Evolutionary conservation across 192 early-diverging fungal species (phyloP).

Genomic region (Dimargaris verticillata): DNA sequence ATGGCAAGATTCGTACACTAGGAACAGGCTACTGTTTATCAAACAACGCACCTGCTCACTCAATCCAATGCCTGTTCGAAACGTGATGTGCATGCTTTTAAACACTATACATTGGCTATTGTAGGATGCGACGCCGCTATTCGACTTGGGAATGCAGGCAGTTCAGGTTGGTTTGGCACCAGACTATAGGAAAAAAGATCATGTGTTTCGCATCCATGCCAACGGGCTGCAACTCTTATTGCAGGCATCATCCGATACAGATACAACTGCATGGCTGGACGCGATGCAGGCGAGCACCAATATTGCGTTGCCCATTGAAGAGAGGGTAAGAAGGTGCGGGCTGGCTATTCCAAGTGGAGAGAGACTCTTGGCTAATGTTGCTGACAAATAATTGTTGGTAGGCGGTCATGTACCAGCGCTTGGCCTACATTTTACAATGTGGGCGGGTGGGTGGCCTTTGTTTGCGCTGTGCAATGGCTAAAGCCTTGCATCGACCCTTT

Average conservation of each 20-base stretch:
- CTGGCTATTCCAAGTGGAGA: not conserved
- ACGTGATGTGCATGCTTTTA: not conserved
- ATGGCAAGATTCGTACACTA: not conserved
- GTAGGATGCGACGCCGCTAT: not conserved
- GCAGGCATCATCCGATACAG: not conserved
- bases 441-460: not conserved
- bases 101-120: not conserved
- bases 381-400: not conserved
- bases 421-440: not conserved
- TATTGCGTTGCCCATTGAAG: slow-evolving; percentile 11
- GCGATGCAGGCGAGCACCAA: slow-evolving; percentile 8
- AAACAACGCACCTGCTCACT: not conserved
- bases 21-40: not conserved
- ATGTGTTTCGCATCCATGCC: slow-evolving; percentile 8
- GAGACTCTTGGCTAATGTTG: not conserved
- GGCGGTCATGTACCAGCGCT: not conserved
- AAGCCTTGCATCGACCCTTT: not conserved
- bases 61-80: not conserved
- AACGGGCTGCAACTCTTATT: slow-evolving; percentile 6
- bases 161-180: slow-evolving; percentile 1
- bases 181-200: slow-evolving; percentile 3
- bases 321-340: not conserved
- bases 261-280: slow-evolving; percentile 3
- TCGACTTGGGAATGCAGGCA: not conserved
- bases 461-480: not conserved